Conservation (phyloP, 441 rosid species). For the Gossypium davidsonii region DNA sequence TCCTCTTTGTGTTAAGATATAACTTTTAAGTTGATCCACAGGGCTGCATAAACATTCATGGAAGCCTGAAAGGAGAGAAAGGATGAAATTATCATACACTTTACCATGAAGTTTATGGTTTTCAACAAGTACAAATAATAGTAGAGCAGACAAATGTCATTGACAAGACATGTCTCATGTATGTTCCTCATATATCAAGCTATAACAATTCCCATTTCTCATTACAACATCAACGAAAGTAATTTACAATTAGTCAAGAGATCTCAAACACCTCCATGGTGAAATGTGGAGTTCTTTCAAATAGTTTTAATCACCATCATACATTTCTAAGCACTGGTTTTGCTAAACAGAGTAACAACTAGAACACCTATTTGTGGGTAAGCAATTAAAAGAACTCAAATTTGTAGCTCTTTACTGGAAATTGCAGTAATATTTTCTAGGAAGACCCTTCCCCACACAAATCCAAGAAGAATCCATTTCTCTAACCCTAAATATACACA, state of each 20-base stretch:
- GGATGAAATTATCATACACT: background rate
- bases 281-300: background rate
- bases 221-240: background rate
- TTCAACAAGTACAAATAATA: background rate
- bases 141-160: background rate
- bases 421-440: background rate
- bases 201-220: background rate
- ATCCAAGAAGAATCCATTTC: background rate
- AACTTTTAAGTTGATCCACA: constrained; percentile 17
- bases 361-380: background rate
- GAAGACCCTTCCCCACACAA: background rate
- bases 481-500: background rate
- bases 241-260: background rate
- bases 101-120: background rate
- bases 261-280: background rate
- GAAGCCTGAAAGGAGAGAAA: constrained; percentile 39
- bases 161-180: background rate
- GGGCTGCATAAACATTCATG: constrained; percentile 29
- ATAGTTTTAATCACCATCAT: background rate
- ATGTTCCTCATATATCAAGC: background rate
- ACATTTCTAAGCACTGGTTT: background rate
- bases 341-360: background rate
- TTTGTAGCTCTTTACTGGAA: background rate
- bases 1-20: constrained; percentile 19
- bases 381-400: background rate